Evolutionary conservation across 352 stramenopile species (phyloP), one percentile per base, ranked within the genome.

Genomic region (Nothophytophthora sp.): DNA sequence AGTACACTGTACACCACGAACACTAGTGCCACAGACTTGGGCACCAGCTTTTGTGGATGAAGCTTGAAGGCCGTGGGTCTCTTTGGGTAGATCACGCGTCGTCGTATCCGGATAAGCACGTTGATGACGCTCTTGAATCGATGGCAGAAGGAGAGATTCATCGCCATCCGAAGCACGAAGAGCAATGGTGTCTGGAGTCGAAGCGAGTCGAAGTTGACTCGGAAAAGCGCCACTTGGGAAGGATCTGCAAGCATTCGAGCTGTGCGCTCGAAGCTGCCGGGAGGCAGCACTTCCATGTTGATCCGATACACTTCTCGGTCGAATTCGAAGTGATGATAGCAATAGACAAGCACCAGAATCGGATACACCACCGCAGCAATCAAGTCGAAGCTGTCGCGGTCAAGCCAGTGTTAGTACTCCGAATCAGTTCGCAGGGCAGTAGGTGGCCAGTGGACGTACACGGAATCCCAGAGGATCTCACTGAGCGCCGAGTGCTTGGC

Each of bases 371-470:
- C 53, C 18, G 70, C 60, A 15, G 60, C 57, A 27, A 70, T 40
- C 37, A 80, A 22, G 19, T 72, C 70, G 27, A 76, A 76, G 3
- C 70, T 80, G 33, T 10, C 4, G 38, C 32, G 19, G 27, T 1
- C 47, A 20, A 19, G 11, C 0, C 19, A 6, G 16, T 7, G 22
- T 49, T 24, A 53, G 20, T n/a, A n/a, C n/a, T n/a, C n/a, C 18
- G 12, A 39, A n/a, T n/a, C n/a, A n/a, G n/a, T n/a, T n/a, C n/a
- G n/a, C n/a, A n/a, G n/a, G n/a, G n/a, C n/a, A n/a, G n/a, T n/a
- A n/a, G n/a, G n/a, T 7, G 22, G 44, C 20, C n/a, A n/a, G n/a
- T n/a, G n/a, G n/a, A 52, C 69, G 42, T 73, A 79, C 69, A 56
- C 39, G 9, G 52, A 60, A 35, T 79, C 69, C 13, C 71, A 16